A percentile compares a stretch with the other conserved stretches of the same genome.
These are phyloP conservation scores for Tubosaeta sp. DNA, from an alignment of 768 basidiomycete genomes.

Conservation along the genomic window DNA sequence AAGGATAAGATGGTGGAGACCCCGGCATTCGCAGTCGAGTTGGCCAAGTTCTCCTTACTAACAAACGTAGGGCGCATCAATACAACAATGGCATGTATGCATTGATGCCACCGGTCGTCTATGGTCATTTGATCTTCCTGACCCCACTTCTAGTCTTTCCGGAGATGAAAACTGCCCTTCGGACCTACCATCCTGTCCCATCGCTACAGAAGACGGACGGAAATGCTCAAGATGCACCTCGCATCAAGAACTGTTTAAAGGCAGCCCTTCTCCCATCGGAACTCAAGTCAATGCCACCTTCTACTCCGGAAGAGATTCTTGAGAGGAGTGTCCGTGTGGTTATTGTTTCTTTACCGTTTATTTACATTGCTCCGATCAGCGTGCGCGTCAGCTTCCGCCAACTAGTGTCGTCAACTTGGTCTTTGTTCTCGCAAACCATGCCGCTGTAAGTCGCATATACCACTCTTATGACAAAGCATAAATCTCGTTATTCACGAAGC, in stretches of 20 bases:
- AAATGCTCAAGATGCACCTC: constrained; percentile 86
- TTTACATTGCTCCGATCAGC: constrained; percentile 33
- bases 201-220: constrained; percentile 84
- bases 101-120: constrained; percentile 8
- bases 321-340: constrained; percentile 51
- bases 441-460: constrained; percentile 50
- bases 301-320: constrained; percentile 71
- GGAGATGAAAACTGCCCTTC: constrained; percentile 87
- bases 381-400: constrained; percentile 60
- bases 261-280: constrained; percentile 73
- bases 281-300: constrained; percentile 57
- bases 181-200: constrained; percentile 88
- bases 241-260: constrained; percentile 88
- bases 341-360: not conserved
- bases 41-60: constrained; percentile 78
- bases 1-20: constrained; percentile 85
- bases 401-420: constrained; percentile 85
- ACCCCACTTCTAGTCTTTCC: constrained; percentile 63
- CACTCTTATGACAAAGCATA: constrained; percentile 3
- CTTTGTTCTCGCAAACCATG: constrained; percentile 77
- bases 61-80: constrained; percentile 91
- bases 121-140: constrained; percentile 11
- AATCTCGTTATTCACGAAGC: constrained; percentile 33
- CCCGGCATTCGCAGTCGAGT: constrained; percentile 71
- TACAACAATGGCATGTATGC: constrained; percentile 84